phyloP scores from a whole-genome alignment of 2,329 filamentous ascomycete genomes.

The Pyricularia pennisetigena region DNA sequence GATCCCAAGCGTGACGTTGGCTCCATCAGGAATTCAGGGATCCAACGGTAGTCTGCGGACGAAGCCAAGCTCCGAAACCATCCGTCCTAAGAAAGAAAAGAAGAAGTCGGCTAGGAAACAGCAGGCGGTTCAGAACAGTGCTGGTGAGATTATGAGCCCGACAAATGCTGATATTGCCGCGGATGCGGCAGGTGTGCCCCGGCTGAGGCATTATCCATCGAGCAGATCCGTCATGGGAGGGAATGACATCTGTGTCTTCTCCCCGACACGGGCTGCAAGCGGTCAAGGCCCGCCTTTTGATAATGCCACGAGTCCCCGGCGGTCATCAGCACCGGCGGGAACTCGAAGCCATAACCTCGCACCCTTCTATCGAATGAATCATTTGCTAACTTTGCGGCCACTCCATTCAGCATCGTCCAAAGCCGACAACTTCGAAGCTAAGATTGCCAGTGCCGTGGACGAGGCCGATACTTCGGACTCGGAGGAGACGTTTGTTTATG shows the following conservation, averaged over 20 bases:
- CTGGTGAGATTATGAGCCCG: conserved; percentile 47
- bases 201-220: conserved; percentile 31
- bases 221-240: conserved; percentile 23
- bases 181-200: conserved; percentile 5
- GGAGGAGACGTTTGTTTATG: conserved; percentile 97
- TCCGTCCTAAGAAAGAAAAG: conserved; percentile 88
- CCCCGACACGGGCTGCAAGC: conserved; percentile 21
- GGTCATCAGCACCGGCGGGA: conserved; percentile 11
- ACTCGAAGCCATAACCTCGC: conserved; percentile 1
- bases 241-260: conserved; percentile 18
- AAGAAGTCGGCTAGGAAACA: conserved; percentile 71
- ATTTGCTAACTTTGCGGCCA: conserved; percentile 30
- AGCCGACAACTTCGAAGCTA: conserved; percentile 95
- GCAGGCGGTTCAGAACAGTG: conserved; percentile 58
- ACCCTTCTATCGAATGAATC: conserved; percentile 22
- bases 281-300: conserved; percentile 23
- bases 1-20: conserved; percentile 73
- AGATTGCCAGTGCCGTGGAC: conserved; percentile 90
- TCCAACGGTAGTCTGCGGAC: conserved; percentile 65
- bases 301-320: conserved; percentile 15
- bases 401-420: conserved; percentile 68
- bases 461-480: conserved; percentile 95
- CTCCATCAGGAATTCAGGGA: conserved; percentile 53
- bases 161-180: conserved; percentile 14
- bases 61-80: conserved; percentile 91